Conservation (phyloP, 1,139 yeast species). For the Debaryomyces sp. region DNA sequence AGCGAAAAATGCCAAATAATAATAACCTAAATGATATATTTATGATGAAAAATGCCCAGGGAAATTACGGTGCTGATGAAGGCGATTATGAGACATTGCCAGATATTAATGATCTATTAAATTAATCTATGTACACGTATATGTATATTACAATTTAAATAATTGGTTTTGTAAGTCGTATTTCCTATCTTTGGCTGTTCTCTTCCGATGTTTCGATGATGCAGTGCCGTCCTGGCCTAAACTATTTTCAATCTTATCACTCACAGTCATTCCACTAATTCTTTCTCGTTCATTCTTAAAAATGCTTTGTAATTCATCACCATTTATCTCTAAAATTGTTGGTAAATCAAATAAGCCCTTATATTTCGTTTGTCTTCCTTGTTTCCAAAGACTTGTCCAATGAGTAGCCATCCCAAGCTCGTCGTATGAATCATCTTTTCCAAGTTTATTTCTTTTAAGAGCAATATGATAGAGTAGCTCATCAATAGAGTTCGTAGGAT, state of each 20-base stretch:
- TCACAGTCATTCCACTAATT: constrained; percentile 30
- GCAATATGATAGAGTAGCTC: constrained; percentile 62
- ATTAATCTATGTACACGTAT: constrained; percentile 9
- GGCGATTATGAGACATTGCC: constrained; percentile 33
- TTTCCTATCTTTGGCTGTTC: constrained; percentile 52
- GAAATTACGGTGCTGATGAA: constrained; percentile 32
- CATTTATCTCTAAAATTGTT: constrained; percentile 34
- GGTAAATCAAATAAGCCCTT: constrained; percentile 41
- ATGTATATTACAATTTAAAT: constrained; percentile 32
- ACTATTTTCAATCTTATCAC: constrained; percentile 32
- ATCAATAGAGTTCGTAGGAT: constrained; percentile 77
- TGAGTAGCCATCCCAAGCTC: constrained; percentile 66
- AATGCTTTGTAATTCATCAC: constrained; percentile 26
- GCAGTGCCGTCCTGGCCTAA: constrained; percentile 48
- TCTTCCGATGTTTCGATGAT: constrained; percentile 34
- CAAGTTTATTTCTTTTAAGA: constrained; percentile 37
- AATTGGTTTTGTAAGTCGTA: constrained; percentile 42
- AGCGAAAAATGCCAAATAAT: constrained; percentile 15
- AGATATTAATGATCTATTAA: constrained; percentile 34
- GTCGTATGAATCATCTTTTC: constrained; percentile 41
- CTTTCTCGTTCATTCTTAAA: constrained; percentile 35
- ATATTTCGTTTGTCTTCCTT: constrained; percentile 47
- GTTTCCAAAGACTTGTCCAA: constrained; percentile 70
- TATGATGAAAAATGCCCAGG: constrained; percentile 15
- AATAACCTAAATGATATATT: constrained; percentile 1